These are phyloP conservation scores for Pichia rugopelliculosa DNA, from an alignment of 805 yeast genomes.

Conservation along the genomic window DNA sequence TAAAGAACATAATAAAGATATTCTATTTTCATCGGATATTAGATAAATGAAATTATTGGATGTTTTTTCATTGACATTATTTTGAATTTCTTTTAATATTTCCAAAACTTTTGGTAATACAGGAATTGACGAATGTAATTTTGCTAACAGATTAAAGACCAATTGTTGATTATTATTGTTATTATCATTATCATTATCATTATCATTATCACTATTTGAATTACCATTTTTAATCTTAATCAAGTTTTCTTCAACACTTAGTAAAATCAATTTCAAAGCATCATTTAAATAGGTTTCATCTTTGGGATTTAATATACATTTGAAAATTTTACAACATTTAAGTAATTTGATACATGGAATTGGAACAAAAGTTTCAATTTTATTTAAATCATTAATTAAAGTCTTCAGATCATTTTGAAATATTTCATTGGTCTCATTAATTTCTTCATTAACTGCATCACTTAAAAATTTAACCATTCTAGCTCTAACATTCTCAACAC, in stretches of 20 bases:
- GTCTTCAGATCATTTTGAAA: constrained; percentile 1
- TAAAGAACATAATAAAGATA: constrained; percentile 25
- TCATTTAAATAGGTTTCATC: constrained; percentile 17
- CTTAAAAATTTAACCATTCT: constrained; percentile 6
- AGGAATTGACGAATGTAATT: constrained; percentile 2
- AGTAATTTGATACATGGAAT: constrained; percentile 19
- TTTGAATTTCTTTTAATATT: not conserved
- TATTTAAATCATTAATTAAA: constrained; percentile 3
- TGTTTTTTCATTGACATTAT: not conserved
- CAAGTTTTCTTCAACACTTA: constrained; percentile 17
- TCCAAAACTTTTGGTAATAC: constrained; percentile 7
- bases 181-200: too few species aligned
- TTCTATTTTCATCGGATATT: constrained; percentile 24
- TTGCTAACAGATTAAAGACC: not conserved
- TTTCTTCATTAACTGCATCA: constrained; percentile 4
- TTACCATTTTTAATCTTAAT: constrained; percentile 15
- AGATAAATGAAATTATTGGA: constrained; percentile 9
- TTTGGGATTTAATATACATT: constrained; percentile 21
- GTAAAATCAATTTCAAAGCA: constrained; percentile 20
- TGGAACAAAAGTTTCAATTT: constrained; percentile 19
- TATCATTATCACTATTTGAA: too few species aligned
- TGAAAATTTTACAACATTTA: constrained; percentile 24
- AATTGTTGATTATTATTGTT: not conserved
- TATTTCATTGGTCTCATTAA: not conserved
- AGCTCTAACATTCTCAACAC: constrained; percentile 17